Evolutionary conservation across 106 monocot species (phyloP).

Genomic region (Acanthochlamys bracteata): DNA sequence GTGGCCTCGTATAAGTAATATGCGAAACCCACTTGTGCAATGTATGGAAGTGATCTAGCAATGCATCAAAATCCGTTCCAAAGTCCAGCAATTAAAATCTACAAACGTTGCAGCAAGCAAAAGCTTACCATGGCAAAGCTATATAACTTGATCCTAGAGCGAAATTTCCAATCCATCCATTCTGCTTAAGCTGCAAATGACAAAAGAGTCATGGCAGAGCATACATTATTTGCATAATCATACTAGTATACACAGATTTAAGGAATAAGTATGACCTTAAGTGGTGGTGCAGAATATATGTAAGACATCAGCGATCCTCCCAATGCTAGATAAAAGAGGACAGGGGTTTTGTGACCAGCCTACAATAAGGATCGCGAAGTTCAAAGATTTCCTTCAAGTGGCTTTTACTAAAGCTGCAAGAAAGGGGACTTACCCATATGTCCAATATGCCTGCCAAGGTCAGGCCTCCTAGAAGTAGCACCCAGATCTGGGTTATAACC

Average conservation of each 20-base stretch:
- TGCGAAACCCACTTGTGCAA: neutral
- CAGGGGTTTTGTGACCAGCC: constrained; percentile 79
- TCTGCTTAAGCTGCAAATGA: constrained; percentile 81
- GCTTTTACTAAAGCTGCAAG: neutral
- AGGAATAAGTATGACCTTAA: constrained; percentile 48
- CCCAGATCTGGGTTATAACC: constrained; percentile 84
- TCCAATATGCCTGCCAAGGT: constrained; percentile 66
- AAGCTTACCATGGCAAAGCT: constrained; percentile 79
- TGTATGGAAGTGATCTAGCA: neutral
- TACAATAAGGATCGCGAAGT: constrained; percentile 26
- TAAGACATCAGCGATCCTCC: constrained; percentile 93
- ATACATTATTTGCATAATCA: neutral
- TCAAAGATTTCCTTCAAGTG: neutral
- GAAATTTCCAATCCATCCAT: constrained; percentile 95
- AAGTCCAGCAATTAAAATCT: neutral
- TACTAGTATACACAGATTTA: neutral
- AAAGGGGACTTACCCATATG: constrained; percentile 45
- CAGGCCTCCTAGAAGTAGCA: constrained; percentile 67
- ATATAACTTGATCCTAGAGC: constrained; percentile 84
- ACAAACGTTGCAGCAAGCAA: neutral
- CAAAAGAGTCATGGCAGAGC: neutral
- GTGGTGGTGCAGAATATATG: constrained; percentile 96
- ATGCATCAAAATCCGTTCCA: neutral
- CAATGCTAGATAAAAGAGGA: constrained; percentile 82
- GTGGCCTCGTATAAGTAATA: neutral